A percentile compares a stretch with the other conserved stretches of the same genome.
phyloP scores from a whole-genome alignment of 306 rosid species.

The Elaeagnus macrophylla region DNA sequence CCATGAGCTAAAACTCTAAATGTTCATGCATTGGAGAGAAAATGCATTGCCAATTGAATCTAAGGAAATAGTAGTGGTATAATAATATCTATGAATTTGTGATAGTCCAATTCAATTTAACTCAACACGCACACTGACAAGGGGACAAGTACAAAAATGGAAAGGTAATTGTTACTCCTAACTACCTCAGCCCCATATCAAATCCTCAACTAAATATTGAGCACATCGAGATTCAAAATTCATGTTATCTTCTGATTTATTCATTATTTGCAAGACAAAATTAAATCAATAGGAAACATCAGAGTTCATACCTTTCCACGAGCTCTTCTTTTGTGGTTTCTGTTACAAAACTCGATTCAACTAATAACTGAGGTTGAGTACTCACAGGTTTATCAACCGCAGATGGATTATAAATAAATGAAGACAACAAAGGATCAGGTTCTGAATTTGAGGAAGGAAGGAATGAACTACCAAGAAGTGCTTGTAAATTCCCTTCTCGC shows the following conservation, averaged over 20 bases:
- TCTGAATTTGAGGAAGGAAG: conserved; percentile 47
- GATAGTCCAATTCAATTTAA: no score
- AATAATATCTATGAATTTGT: no score
- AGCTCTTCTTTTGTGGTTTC: conserved; percentile 33
- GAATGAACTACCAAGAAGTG: conserved; percentile 68
- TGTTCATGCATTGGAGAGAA: no score
- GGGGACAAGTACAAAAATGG: no score
- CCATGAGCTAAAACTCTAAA: no score
- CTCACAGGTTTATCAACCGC: conserved; percentile 32
- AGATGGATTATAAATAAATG: conserved; percentile 56
- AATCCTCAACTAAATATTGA: no score
- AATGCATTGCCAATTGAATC: no score
- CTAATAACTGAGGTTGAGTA: conserved; percentile 29
- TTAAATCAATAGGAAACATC: background rate
- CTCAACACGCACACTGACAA: no score
- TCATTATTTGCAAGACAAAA: background rate
- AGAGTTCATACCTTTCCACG: conserved; percentile 36
- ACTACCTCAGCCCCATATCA: no score
- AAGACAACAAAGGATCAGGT: conserved; percentile 74
- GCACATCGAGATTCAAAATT: no score
- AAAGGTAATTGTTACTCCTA: no score
- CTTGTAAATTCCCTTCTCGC: conserved; percentile 64
- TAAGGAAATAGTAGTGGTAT: no score
- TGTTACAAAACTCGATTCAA: conserved; percentile 31
- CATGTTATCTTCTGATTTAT: background rate